phyloP scores from a whole-genome alignment of 2,329 filamentous ascomycete genomes.

The Elsinoe necatrix region DNA sequence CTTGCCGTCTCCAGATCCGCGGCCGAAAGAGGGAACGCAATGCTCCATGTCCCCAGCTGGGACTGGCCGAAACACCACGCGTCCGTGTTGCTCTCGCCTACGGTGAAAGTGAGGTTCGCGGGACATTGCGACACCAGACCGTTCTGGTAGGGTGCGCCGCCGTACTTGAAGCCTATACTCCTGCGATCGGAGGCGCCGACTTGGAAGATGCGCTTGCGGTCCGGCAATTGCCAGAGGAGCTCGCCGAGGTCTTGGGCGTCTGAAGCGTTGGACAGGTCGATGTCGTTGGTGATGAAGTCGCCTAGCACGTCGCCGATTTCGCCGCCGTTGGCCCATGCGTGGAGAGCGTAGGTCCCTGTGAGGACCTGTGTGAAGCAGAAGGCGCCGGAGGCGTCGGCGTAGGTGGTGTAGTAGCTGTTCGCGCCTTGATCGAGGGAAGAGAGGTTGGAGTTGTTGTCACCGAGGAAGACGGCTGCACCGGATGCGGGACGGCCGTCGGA shows the following conservation, averaged over 20 bases:
- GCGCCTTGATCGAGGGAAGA: slow-evolving; percentile 10
- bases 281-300: slow-evolving; percentile 11
- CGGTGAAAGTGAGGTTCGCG: slow-evolving; percentile 15
- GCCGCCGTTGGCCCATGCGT: slow-evolving; percentile 17
- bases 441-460: slow-evolving; percentile 11
- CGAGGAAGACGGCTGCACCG: slow-evolving; percentile 13
- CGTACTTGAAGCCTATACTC: slow-evolving; percentile 7
- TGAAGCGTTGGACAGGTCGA: neutral
- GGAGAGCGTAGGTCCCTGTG: slow-evolving; percentile 10
- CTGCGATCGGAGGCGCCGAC: slow-evolving; percentile 16
- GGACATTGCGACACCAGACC: slow-evolving; percentile 14
- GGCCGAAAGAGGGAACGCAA: neutral
- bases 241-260: neutral
- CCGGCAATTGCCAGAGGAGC: neutral
- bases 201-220: slow-evolving; percentile 10
- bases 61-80: slow-evolving; percentile 17
- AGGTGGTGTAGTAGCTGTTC: slow-evolving; percentile 16
- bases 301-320: slow-evolving; percentile 5
- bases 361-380: slow-evolving; percentile 15
- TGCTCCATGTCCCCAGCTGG: slow-evolving; percentile 9
- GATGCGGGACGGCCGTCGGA: slow-evolving; percentile 15
- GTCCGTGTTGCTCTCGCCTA: neutral
- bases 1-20: neutral
- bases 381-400: slow-evolving; percentile 11
- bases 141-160: slow-evolving; percentile 9